Percentiles rank a stretch among this genome's conserved stretches.
Evolutionary conservation across 169 alveolate species (phyloP).

Genomic region (Babesia ovis): DNA sequence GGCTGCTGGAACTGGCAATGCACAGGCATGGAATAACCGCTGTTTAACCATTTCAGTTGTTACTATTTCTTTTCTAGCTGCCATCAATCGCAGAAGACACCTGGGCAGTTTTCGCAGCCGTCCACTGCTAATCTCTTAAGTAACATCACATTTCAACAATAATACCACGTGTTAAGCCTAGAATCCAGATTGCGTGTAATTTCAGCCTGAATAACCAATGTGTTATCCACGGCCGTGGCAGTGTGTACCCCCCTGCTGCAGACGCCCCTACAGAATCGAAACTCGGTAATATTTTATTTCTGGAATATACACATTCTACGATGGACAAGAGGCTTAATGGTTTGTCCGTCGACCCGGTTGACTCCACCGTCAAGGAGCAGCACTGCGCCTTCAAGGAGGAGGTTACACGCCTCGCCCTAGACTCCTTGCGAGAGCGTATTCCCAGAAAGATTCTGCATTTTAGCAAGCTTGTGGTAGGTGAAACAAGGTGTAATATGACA

Average conservation of each 20-base stretch:
- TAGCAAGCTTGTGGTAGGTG: constrained; percentile 75
- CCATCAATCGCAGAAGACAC: too few species aligned
- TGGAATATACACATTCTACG: background rate
- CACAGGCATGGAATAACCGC: too few species aligned
- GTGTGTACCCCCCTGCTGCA: constrained; percentile 14
- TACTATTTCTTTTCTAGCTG: too few species aligned
- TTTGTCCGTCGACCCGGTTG: constrained; percentile 76
- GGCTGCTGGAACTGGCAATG: too few species aligned
- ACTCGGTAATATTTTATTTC: background rate
- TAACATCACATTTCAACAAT: too few species aligned
- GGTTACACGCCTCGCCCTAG: constrained; percentile 81
- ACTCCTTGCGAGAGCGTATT: constrained; percentile 82
- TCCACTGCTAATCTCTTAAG: too few species aligned
- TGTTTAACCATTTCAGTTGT: too few species aligned
- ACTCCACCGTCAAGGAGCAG: constrained; percentile 75
- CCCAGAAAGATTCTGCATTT: constrained; percentile 84
- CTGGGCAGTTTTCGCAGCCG: too few species aligned
- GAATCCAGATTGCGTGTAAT: too few species aligned
- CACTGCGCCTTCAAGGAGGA: constrained; percentile 80
- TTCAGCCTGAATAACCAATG: too few species aligned
- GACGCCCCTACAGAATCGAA: background rate
- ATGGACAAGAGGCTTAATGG: constrained; percentile 64
- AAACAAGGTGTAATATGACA: constrained; percentile 31
- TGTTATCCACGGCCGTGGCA: too few species aligned
- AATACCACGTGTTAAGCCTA: too few species aligned